Evolutionary conservation across 2,329 filamentous ascomycete species (phyloP), one percentile per base, ranked within the genome.

Genomic region (Fonsecaea monophora): DNA sequence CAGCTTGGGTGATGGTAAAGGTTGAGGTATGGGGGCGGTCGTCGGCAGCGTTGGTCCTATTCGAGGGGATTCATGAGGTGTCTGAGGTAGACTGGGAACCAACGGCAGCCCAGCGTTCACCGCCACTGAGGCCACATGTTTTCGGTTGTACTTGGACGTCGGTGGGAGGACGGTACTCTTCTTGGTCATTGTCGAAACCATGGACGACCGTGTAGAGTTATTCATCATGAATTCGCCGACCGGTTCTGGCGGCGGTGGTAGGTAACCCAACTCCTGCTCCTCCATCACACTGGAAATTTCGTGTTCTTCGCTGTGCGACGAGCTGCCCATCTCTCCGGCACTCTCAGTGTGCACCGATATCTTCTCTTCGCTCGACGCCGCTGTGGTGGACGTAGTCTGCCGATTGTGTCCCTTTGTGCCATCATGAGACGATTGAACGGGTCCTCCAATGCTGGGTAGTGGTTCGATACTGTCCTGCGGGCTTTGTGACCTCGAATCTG

Each of bases 61-160:
- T 8, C 65, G 66, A 18, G 70, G 70, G 42, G 70, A 71, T 18
- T 71, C 70, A 13, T 63, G 63, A 7, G 68, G 68, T 4, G 68
- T 71, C 30, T 69, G 66, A 42, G 68, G 66, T 25, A 67, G 45
- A 58, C 65, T 70, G 15, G 61, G 62, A 10, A 60, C 55, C 3
- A 68, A 58, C 2, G 69, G 64, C 42, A 66, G 65, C 12, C 25
- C 58, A 9, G 57, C 50, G 12, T 67, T 64, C 13, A 50, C 34
- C 2, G 66, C 53, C 10, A 67, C 60, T 9, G 65, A 65, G 21
- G 59, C 32, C 54, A 71, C 64, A 15, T 64, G 65, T 55, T 73
- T 73, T 32, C 70, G 67, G 53, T 72, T 73, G 62, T 72, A 73
- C 62, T 69, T 72, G 21, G 71, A 73, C 0, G 71, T 73, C 5